phyloP scores from a whole-genome alignment of 73 alveolate species.

The Paramecium biaurelia region DNA sequence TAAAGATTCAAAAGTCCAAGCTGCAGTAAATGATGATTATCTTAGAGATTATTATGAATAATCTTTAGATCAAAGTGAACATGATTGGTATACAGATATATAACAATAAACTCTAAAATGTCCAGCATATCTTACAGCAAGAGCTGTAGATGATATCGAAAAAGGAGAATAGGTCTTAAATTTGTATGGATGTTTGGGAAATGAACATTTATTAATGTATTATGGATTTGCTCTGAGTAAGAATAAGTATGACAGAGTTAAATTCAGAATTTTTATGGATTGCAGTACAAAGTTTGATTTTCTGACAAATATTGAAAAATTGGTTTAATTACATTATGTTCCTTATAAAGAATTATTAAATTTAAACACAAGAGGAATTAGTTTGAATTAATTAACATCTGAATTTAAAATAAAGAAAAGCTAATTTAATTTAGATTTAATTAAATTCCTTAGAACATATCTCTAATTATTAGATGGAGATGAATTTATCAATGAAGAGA shows the following conservation, averaged over 20 bases:
- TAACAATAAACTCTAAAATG: neutral
- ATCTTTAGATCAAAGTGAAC: neutral
- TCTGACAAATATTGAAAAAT: neutral
- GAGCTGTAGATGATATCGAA: constrained; percentile 46
- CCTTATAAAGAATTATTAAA: neutral
- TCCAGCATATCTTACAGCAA: constrained; percentile 33
- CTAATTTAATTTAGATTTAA: neutral
- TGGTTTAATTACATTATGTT: neutral
- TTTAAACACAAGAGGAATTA: neutral
- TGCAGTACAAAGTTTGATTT: neutral
- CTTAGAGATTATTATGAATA: constrained; percentile 43
- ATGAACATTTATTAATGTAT: constrained; percentile 30
- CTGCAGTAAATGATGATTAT: constrained; percentile 27
- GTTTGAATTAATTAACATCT: neutral
- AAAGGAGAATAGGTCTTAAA: constrained; percentile 26
- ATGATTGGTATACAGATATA: constrained; percentile 32
- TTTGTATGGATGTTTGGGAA: constrained; percentile 41
- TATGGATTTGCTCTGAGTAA: constrained; percentile 39
- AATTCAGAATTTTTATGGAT: constrained; percentile 33
- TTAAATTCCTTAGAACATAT: neutral
- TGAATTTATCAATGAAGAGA: neutral
- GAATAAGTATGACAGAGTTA: constrained; percentile 41
- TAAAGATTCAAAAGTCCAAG: neutral
- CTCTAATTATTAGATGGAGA: neutral
- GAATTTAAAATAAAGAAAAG: constrained; percentile 40